Conservation (phyloP, 768 basidiomycete species). For the Brasilioporus rufonigricans region DNA sequence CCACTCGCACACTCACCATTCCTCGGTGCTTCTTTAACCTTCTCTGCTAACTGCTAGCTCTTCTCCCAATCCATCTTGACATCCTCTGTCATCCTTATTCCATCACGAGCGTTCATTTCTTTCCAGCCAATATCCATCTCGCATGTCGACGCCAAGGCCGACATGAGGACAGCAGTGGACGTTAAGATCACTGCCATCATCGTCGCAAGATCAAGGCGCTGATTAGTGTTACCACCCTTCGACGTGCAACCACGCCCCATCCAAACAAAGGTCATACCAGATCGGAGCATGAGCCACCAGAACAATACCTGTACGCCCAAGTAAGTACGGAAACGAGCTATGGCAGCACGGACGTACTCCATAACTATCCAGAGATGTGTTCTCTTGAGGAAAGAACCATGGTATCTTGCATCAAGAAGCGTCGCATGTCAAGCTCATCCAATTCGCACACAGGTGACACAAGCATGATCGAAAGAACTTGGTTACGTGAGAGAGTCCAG, state of each 20-base stretch:
- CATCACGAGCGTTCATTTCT: not conserved
- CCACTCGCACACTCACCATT: conserved; percentile 16
- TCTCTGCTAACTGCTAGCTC: conserved; percentile 21
- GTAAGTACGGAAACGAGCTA: conserved; percentile 8
- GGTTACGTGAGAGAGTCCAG: conserved; percentile 93
- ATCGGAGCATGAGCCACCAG: conserved; percentile 97
- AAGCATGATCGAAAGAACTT: conserved; percentile 57
- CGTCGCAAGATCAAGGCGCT: not conserved
- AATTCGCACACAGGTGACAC: conserved; percentile 27
- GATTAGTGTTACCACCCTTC: conserved; percentile 15
- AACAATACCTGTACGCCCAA: conserved; percentile 70
- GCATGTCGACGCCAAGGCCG: not conserved
- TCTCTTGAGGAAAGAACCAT: conserved; percentile 94
- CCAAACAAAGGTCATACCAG: conserved; percentile 53
- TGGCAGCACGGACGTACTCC: conserved; percentile 61
- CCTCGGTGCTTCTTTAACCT: conserved; percentile 21
- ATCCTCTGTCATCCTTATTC: conserved; percentile 3
- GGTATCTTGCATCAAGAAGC: conserved; percentile 59
- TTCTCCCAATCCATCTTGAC: conserved; percentile 27
- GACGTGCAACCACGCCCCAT: conserved; percentile 12
- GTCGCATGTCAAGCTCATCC: conserved; percentile 31
- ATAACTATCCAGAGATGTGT: conserved; percentile 99
- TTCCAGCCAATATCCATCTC: not conserved
- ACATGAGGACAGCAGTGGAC: not conserved
- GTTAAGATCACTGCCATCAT: not conserved